Conservation (phyloP, 441 rosid species). For the Adansonia rubrostipa region DNA sequence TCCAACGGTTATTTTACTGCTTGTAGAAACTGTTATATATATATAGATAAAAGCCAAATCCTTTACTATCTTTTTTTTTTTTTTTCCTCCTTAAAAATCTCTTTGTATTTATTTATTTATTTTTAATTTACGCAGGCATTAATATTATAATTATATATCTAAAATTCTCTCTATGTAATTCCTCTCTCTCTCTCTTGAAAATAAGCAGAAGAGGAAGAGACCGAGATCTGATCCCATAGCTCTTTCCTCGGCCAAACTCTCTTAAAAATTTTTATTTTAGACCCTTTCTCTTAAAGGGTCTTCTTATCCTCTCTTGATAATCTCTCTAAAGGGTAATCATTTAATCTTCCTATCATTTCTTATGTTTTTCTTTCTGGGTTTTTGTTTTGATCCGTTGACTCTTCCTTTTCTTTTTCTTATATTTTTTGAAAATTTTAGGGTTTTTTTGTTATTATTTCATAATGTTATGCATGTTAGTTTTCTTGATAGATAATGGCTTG, state of each 20-base stretch:
- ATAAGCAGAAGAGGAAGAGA: constrained; percentile 21
- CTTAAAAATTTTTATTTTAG: neutral
- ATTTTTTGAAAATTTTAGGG: neutral
- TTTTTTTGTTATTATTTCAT: neutral
- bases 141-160: neutral
- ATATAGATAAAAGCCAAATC: neutral
- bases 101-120: neutral
- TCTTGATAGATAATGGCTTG: neutral
- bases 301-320: constrained; percentile 21
- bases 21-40: constrained; percentile 10
- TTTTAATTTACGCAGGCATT: neutral
- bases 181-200: neutral
- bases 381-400: constrained; percentile 20
- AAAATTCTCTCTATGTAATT: neutral
- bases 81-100: neutral
- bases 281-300: constrained; percentile 40
- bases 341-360: constrained; percentile 9
- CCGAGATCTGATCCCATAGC: constrained; percentile 40
- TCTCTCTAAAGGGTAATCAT: constrained; percentile 18
- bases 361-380: neutral
- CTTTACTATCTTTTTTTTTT: neutral
- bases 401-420: neutral
- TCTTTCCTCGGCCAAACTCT: constrained; percentile 10
- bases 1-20: constrained; percentile 25
- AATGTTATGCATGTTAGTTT: constrained; percentile 16